Percentiles rank a stretch among this genome's conserved stretches.
Conservation (phyloP, 2,329 filamentous ascomycete genomes). For the Pyrenophora tritici-repentis region DNA sequence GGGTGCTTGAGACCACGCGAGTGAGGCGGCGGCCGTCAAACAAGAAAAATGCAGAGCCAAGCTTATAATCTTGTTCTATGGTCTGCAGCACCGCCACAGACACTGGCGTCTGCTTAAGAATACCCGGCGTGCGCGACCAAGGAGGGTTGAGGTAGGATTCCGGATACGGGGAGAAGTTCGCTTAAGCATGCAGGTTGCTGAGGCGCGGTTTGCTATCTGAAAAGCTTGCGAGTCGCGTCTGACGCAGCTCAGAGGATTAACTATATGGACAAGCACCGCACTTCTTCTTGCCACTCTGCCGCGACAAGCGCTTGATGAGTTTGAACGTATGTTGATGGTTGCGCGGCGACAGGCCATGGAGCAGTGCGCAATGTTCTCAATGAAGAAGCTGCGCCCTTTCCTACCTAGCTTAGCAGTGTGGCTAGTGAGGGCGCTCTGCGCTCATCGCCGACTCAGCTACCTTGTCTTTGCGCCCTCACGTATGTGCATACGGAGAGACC, state of each 20-base stretch:
- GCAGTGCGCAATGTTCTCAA: neutral
- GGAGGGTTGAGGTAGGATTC: neutral
- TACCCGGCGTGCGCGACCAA: constrained; percentile 9
- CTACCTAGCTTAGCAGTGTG: constrained; percentile 12
- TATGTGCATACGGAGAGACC: neutral
- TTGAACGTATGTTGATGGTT: constrained; percentile 1
- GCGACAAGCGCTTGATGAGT: constrained; percentile 2
- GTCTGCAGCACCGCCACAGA: constrained; percentile 22
- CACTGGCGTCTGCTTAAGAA: constrained; percentile 9
- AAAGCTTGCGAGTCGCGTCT: neutral
- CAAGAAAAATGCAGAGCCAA: constrained; percentile 7
- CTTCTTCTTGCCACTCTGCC: neutral
- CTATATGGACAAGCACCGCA: neutral
- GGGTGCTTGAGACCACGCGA: constrained; percentile 7
- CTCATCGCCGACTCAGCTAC: constrained; percentile 16
- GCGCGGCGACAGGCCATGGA: constrained; percentile 3
- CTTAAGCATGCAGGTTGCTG: constrained; percentile 1
- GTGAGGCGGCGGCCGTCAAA: constrained; percentile 5
- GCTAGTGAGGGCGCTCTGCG: constrained; percentile 8
- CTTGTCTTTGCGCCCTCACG: neutral
- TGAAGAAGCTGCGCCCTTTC: constrained; percentile 8
- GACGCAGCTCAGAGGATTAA: neutral
- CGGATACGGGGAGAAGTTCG: constrained; percentile 5
- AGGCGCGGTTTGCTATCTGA: neutral
- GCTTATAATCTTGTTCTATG: constrained; percentile 7